Percentiles rank a stretch among this genome's conserved stretches.
These are phyloP conservation scores for Brassica juncea DNA, from an alignment of 345 rosid species.

Conservation along the genomic window DNA sequence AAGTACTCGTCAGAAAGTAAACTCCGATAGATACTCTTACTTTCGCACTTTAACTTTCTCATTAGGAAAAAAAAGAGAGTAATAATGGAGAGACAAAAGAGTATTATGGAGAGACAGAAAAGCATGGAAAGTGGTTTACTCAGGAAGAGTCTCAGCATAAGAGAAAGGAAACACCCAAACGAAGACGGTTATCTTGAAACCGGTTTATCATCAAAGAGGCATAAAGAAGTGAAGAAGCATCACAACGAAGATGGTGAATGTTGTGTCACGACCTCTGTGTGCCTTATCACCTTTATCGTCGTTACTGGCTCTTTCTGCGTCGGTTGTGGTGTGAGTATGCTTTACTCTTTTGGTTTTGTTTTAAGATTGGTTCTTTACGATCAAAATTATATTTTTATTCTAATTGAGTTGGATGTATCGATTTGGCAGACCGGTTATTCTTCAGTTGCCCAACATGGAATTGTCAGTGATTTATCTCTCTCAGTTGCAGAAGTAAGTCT, in stretches of 20 bases:
- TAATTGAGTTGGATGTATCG: neutral
- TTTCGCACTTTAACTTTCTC: neutral
- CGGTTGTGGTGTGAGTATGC: constrained; percentile 45
- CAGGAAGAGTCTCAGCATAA: constrained; percentile 23
- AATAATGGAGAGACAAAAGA: constrained; percentile 22
- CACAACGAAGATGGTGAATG: constrained; percentile 11
- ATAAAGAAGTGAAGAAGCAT: constrained; percentile 9
- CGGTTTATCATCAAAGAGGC: constrained; percentile 2
- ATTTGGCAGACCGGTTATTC: constrained; percentile 46
- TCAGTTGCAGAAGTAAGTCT: constrained; percentile 40
- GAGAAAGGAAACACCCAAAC: constrained; percentile 19
- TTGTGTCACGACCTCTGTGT: constrained; percentile 14
- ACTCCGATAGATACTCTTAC: neutral
- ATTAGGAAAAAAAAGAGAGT: neutral
- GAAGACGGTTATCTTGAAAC: constrained; percentile 18
- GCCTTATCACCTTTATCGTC: constrained; percentile 45
- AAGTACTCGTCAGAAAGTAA: neutral
- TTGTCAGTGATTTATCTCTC: constrained; percentile 43
- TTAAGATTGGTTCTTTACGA: neutral
- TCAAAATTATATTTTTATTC: neutral
- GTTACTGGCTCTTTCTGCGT: constrained; percentile 43
- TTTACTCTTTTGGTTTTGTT: neutral
- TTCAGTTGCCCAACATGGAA: constrained; percentile 46
- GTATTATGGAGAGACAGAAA: constrained; percentile 21
- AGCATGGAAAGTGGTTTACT: constrained; percentile 24